Evolutionary conservation across 352 stramenopile genomes (phyloP).

Genomic region (Pythium vanterpoolii): DNA sequence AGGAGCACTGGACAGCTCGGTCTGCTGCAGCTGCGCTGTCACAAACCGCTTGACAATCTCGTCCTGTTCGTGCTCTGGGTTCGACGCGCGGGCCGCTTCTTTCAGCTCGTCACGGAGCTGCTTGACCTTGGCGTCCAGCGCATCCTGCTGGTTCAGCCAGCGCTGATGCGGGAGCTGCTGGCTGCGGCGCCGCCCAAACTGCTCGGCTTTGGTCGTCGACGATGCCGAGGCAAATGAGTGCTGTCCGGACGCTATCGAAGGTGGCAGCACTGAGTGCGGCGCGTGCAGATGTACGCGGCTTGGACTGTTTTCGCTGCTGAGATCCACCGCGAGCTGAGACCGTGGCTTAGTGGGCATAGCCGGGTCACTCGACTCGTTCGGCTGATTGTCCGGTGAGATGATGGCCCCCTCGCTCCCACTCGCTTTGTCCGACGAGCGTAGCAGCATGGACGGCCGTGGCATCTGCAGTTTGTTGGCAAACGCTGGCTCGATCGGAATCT

Average conservation of each 20-base stretch:
- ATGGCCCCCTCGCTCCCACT: too few species aligned
- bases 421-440: background rate
- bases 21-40: slow-evolving; percentile 52
- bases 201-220: slow-evolving; percentile 23
- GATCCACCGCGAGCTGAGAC: slow-evolving; percentile 3
- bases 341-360: background rate
- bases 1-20: background rate
- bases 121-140: slow-evolving; percentile 20
- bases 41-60: slow-evolving; percentile 68
- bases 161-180: background rate
- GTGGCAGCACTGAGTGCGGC: slow-evolving; percentile 11
- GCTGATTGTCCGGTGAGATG: slow-evolving; percentile 1
- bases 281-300: slow-evolving; percentile 9
- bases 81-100: slow-evolving; percentile 9
- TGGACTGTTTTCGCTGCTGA: slow-evolving; percentile 8
- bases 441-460: slow-evolving; percentile 1
- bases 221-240: background rate
- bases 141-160: slow-evolving; percentile 19
- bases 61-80: slow-evolving; percentile 47
- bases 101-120: slow-evolving; percentile 22
- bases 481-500: slow-evolving; percentile 2
- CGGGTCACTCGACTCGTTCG: background rate
- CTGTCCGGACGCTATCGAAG: background rate
- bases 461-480: background rate
- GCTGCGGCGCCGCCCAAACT: slow-evolving; percentile 11